Percentiles rank a stretch among this genome's conserved stretches.
Evolutionary conservation across 1,284 basidiomycete species (phyloP).

Genomic region (Neonothopanus nambi): DNA sequence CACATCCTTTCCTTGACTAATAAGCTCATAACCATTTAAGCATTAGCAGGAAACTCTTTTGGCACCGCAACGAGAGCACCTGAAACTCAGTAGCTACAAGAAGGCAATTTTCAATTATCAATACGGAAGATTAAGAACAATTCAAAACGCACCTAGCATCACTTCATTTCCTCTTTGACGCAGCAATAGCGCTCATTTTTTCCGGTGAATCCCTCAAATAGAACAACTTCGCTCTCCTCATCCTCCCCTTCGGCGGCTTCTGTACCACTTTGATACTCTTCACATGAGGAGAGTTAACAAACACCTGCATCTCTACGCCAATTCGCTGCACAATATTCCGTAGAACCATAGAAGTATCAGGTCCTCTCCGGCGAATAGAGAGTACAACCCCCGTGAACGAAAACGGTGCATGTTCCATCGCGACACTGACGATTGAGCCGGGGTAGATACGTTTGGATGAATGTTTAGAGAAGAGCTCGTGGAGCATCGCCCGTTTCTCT

Average conservation of each 20-base stretch:
- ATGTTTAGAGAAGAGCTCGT: constrained; percentile 68
- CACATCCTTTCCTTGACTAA: too few relatives aligned
- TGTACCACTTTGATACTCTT: constrained; percentile 81
- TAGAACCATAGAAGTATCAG: constrained; percentile 80
- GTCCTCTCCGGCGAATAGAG: constrained; percentile 75
- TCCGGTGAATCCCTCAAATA: constrained; percentile 77
- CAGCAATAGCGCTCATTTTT: constrained; percentile 77
- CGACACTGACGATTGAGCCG: constrained; percentile 81
- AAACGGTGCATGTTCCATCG: constrained; percentile 69
- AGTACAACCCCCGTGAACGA: constrained; percentile 87
- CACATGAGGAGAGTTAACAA: constrained; percentile 79
- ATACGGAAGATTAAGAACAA: too few relatives aligned
- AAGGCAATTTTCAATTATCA: too few relatives aligned
- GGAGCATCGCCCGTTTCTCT: constrained; percentile 67
- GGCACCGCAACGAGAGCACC: too few relatives aligned
- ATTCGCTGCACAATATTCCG: constrained; percentile 88
- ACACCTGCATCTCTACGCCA: constrained; percentile 90
- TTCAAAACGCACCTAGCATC: constrained; percentile 17
- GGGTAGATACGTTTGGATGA: constrained; percentile 69
- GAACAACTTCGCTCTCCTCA: constrained; percentile 76
- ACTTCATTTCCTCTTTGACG: constrained; percentile 37
- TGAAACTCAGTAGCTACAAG: too few relatives aligned
- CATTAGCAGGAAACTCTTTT: too few relatives aligned
- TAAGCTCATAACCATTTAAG: too few relatives aligned
- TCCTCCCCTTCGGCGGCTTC: constrained; percentile 57